Evolutionary conservation across 192 early-diverging fungal genomes (phyloP), one percentile per base, ranked within the genome.

Genomic region (Coemansia sp.): DNA sequence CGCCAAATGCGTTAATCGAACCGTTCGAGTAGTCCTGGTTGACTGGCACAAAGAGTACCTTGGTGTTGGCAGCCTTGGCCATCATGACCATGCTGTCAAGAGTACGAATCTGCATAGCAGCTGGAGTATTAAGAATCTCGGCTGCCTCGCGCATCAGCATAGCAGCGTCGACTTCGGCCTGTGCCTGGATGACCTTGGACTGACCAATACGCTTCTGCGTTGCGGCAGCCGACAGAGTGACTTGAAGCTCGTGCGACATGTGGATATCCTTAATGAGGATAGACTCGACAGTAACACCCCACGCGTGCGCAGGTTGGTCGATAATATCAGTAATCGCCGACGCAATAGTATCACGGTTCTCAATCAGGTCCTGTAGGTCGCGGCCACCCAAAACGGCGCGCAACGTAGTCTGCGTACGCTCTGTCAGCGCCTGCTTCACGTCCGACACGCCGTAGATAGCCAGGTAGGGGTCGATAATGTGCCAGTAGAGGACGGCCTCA

Each of bases 91-190:
- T 81, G 18, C 95, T 97, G 50, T 96, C 94, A 15, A 96, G 79
- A 55, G 95, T 96, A 33, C 95, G 89, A 66, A 97, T 97, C 83
- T 97, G 94, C 87, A 90, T 89, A 5, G 88, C 89, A 0, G 89
- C 91, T 13, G 92, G 92, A 2, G 92, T 90, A 76, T 93, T 95
- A 22, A 97, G 79, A 49, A 96, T 93, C 70, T 96, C 94, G 0
- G 95, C 90, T 16, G 95, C 94, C 76, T 96, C 91, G 36, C 94
- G 88, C 94, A 97, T 95, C 33, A 97, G 77, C 71, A 93, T 95
- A 2, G 95, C 94, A 47, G 91, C 80, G 64, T 95, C 92, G n/a
- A 95, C 95, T 68, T 92, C 92, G 3, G 95, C 95, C 73, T 89
- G 70, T 1, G 95, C 94, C 29, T 92, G 89, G 76, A 98, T 98